Evolutionary conservation across 345 rosid genomes (phyloP).

Genomic region (Citropsis articulata): DNA sequence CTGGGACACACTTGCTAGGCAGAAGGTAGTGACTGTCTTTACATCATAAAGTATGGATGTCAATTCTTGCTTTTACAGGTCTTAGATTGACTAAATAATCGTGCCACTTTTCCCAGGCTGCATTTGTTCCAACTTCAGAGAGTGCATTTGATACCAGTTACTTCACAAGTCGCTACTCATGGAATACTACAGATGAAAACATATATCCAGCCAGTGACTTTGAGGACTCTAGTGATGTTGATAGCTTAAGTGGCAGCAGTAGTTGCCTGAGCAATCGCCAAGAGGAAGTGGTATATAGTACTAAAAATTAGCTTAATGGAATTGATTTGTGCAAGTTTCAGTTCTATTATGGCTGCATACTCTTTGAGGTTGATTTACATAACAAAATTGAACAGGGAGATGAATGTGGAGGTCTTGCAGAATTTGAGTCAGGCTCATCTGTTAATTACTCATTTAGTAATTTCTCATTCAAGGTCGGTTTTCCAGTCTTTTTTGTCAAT

Average conservation of each 20-base stretch:
- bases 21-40: slow-evolving; percentile 54
- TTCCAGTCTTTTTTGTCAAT: neutral
- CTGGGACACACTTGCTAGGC: slow-evolving; percentile 98
- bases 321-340: neutral
- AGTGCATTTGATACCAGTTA: slow-evolving; percentile 96
- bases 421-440: slow-evolving; percentile 67
- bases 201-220: slow-evolving; percentile 64
- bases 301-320: neutral
- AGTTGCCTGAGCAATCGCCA: slow-evolving; percentile 77
- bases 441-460: slow-evolving; percentile 96
- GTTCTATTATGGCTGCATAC: neutral
- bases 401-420: slow-evolving; percentile 69
- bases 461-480: slow-evolving; percentile 90
- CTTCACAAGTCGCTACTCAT: slow-evolving; percentile 93
- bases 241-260: slow-evolving; percentile 89
- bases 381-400: slow-evolving; percentile 60
- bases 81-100: slow-evolving; percentile 11
- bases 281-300: slow-evolving; percentile 74
- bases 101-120: slow-evolving; percentile 56
- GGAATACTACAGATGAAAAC: slow-evolving; percentile 74
- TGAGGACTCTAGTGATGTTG: slow-evolving; percentile 87
- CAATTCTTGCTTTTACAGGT: neutral
- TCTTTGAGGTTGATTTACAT: slow-evolving; percentile 7
- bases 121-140: slow-evolving; percentile 93
- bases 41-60: neutral